Conservation (phyloP, 495 filamentous ascomycete genomes). For the Daldinia grandis region DNA sequence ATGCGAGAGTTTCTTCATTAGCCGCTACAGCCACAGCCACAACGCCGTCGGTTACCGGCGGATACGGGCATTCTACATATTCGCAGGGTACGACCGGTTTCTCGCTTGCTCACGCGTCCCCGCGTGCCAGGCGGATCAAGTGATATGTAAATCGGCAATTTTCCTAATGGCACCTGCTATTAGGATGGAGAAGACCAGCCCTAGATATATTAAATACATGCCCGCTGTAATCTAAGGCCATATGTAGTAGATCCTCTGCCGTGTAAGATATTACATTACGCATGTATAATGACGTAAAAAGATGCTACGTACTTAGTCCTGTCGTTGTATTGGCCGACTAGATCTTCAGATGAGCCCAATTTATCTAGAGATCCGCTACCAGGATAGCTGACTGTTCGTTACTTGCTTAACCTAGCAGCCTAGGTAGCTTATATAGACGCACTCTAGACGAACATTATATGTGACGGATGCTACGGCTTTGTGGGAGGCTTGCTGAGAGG, state of each 20-base stretch:
- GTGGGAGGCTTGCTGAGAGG: not conserved
- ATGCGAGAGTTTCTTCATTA: not conserved
- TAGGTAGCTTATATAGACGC: not conserved
- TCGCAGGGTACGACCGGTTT: not conserved
- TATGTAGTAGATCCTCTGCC: not conserved
- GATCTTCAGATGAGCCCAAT: not conserved
- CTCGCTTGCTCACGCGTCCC: not conserved
- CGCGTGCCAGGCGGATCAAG: not conserved
- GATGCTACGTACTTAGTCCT: not conserved
- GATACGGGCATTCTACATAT: not conserved
- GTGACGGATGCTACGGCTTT: not conserved
- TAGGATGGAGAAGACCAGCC: constrained; percentile 7
- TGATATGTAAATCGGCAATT: not conserved
- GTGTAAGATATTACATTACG: not conserved
- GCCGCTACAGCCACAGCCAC: not conserved
- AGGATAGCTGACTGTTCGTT: not conserved
- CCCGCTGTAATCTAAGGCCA: not conserved
- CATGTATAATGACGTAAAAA: constrained; percentile 3
- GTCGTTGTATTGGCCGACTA: not conserved
- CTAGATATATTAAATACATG: constrained; percentile 22
- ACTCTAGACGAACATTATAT: not conserved
- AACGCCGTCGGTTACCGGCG: not conserved
- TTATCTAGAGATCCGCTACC: not conserved
- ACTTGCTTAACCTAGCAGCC: no score
- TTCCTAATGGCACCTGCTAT: not conserved